Base-by-base conservation (phyloP, 805 yeast genomes). In the Brettanomyces naardenensis region DNA sequence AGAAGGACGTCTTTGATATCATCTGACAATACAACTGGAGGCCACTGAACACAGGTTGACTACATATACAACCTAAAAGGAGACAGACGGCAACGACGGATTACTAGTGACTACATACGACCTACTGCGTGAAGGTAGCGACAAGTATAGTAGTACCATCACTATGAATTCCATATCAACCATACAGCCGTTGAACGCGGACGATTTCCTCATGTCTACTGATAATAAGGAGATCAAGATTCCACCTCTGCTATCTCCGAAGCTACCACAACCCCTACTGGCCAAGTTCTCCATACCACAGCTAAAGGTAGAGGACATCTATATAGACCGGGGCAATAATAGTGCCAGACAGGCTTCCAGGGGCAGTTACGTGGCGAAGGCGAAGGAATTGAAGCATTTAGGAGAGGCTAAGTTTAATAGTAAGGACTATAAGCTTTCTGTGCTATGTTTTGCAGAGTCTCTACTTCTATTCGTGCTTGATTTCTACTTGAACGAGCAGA, bases 401-500 rank as follows among this genome's bases (percentile, higher is more conserved):
- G 48, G 50, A 15, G 54, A 46, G 32, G 18, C 23, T 14, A 40
- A 37, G n/a, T 43, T 47, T 23, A 44, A 42, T 19, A 20, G 33
- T 3, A 44, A 45, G 19, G 37, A 45, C 5, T 43, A 38, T 19
- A 29, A 43, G 10, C 13, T 20, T 7, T 46, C 59, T n/a, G 43
- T 49, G 6, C 22, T 53, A 3, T 39, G 45, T 19, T 53, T 53
- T 21, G 19, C 46, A 1, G 58, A 54, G 32, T 54, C 61, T 1
- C 38, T 51, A 19, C 20, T 56, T 4, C 32, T 54, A 5, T 54
- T 52, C 35, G 41, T 54, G 6, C 36, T 52, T n/a, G 52, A 49
- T 15, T 48, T 54, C 19, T 41, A 44, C 19, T 34, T 40, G 5
- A 50, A 51, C 34, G 59, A 53, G 22, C 10, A 19, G 22, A 11